Evolutionary conservation across 805 yeast species (phyloP).

Genomic region (Lipomyces yamanashiensis): DNA sequence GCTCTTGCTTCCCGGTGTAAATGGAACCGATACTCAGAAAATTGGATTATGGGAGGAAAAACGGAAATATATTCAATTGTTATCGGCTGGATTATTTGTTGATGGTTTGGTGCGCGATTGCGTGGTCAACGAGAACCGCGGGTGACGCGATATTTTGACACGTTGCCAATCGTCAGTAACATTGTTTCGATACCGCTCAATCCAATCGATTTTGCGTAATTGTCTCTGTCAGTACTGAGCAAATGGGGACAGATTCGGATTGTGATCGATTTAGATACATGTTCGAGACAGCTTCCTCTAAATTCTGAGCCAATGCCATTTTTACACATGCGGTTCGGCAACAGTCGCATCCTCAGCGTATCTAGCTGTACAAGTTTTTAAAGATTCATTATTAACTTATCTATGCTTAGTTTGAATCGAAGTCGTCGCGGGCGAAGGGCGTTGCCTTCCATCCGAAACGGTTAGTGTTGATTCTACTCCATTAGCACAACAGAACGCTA

Average conservation of each 20-base stretch:
- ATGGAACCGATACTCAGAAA: too few relatives aligned
- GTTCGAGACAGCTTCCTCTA: too few relatives aligned
- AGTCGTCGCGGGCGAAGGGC: slow-evolving; percentile 96
- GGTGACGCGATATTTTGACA: slow-evolving; percentile 10
- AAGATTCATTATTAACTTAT: not conserved
- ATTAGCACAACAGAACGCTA: not conserved
- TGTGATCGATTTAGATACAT: too few relatives aligned
- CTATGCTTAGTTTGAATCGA: slow-evolving; percentile 80
- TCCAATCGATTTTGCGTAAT: not conserved
- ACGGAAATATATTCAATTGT: not conserved
- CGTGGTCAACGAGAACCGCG: not conserved
- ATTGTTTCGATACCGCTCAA: not conserved
- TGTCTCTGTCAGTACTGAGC: not conserved
- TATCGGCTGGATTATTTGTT: not conserved
- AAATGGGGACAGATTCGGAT: too few relatives aligned
- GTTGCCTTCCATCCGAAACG: slow-evolving; percentile 94
- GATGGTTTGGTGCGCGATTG: not conserved
- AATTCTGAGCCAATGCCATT: not conserved
- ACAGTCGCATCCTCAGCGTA: not conserved
- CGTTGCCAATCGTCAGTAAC: slow-evolving; percentile 9
- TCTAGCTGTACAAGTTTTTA: not conserved
- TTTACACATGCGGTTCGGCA: not conserved
- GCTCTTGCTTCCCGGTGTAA: too few relatives aligned
- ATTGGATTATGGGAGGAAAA: not conserved
- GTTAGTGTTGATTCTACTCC: slow-evolving; percentile 40